A percentile compares a stretch with the other conserved stretches of the same genome.
phyloP scores from a whole-genome alignment of 169 alveolate species.

The Plasmodium relictum region DNA sequence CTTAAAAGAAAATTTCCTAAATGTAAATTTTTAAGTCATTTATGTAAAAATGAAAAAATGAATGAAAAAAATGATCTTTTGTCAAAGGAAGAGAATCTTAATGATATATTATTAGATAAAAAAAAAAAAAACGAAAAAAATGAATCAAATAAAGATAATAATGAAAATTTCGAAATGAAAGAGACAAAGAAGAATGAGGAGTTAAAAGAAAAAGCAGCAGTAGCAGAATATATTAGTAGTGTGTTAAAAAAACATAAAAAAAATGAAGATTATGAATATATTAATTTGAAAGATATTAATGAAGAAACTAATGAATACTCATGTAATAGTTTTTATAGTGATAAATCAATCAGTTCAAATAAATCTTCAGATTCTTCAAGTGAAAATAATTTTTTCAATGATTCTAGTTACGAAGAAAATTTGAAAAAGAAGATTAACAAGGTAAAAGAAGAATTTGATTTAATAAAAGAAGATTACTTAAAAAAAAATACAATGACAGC shows the following conservation, averaged over 20 bases:
- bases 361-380: conserved; percentile 17
- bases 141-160: neutral
- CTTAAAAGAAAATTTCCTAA: conserved; percentile 47
- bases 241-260: conserved; percentile 2
- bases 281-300: conserved; percentile 9
- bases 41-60: conserved; percentile 22
- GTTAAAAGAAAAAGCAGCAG: conserved; percentile 1
- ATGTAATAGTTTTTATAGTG: conserved; percentile 13
- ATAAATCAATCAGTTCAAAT: conserved; percentile 10
- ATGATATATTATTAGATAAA: neutral
- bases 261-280: conserved; percentile 20
- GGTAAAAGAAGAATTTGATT: conserved; percentile 65
- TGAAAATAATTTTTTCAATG: conserved; percentile 24
- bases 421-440: conserved; percentile 30
- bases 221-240: neutral
- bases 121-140: conserved; percentile 7
- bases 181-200: neutral
- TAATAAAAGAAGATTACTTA: conserved; percentile 58
- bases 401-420: conserved; percentile 41
- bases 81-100: conserved; percentile 1
- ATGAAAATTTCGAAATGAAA: neutral
- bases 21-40: conserved; percentile 40
- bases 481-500: conserved; percentile 57
- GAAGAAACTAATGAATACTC: conserved; percentile 1
- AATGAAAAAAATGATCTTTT: conserved; percentile 5